A percentile compares a stretch with the other conserved stretches of the same genome.
Conservation (phyloP, 2,329 filamentous ascomycete species). For the Zelopaecilomyces penicillatus region DNA sequence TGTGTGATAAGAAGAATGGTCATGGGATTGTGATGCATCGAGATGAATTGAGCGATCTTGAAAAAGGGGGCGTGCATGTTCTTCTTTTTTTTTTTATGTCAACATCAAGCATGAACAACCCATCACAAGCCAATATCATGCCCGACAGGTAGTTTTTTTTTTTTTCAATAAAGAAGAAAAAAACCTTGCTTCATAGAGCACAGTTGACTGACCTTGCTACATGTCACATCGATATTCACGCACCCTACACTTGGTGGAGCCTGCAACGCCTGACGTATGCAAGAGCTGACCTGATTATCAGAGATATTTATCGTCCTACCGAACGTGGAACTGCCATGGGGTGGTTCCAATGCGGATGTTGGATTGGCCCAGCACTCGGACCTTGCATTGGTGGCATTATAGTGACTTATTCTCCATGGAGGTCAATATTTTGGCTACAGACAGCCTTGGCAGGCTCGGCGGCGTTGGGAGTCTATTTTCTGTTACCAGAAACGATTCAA, state of each 20-base stretch:
- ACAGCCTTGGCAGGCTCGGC: constrained; percentile 56
- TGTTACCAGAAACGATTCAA: constrained; percentile 67
- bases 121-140: too few relatives aligned
- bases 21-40: too few relatives aligned
- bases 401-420: constrained; percentile 65
- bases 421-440: constrained; percentile 71
- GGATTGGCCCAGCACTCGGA: constrained; percentile 64
- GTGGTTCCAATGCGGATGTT: constrained; percentile 63
- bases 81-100: too few relatives aligned
- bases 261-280: background rate
- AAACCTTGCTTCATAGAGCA: too few relatives aligned
- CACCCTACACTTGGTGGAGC: background rate
- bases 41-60: too few relatives aligned
- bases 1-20: too few relatives aligned
- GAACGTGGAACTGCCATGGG: constrained; percentile 65
- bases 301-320: constrained; percentile 55
- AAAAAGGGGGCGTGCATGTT: too few relatives aligned
- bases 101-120: too few relatives aligned
- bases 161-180: too few relatives aligned
- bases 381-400: constrained; percentile 68
- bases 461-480: constrained; percentile 50
- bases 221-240: background rate
- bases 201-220: background rate
- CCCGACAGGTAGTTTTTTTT: too few relatives aligned
- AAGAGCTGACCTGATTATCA: constrained; percentile 15